A percentile compares a stretch with the other conserved stretches of the same genome.
Conservation (phyloP, 768 basidiomycete species). For the Hortiboletus campestris region DNA sequence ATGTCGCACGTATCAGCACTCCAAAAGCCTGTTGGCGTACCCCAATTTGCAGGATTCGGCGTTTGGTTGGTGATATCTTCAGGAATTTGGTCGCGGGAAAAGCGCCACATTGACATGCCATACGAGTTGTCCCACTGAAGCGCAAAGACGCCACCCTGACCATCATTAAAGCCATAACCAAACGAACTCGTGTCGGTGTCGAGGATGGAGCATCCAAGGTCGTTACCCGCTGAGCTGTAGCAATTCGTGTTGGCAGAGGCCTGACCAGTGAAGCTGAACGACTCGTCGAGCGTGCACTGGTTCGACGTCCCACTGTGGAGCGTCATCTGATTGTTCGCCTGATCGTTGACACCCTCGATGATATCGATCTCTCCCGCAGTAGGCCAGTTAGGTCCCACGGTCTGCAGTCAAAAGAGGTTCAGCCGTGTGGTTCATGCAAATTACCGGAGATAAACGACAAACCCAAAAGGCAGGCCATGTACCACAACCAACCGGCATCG, state of each 20-base stretch:
- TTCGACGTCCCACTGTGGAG: conserved; percentile 55
- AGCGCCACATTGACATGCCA: conserved; percentile 58
- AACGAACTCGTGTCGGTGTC: conserved; percentile 43
- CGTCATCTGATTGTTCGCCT: conserved; percentile 58
- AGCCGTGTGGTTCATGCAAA: neutral
- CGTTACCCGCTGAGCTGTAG: conserved; percentile 37
- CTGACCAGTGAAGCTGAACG: conserved; percentile 18
- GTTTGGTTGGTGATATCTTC: conserved; percentile 41
- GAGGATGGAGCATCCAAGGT: conserved; percentile 49
- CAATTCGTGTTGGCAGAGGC: conserved; percentile 34
- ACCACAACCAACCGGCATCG: conserved; percentile 71
- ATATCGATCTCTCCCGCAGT: conserved; percentile 65
- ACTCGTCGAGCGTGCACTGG: conserved; percentile 17
- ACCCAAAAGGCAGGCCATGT: conserved; percentile 59
- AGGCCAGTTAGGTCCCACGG: conserved; percentile 55
- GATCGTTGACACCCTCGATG: conserved; percentile 66
- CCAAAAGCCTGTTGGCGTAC: conserved; percentile 50
- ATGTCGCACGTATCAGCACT: conserved; percentile 49
- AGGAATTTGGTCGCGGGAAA: conserved; percentile 50
- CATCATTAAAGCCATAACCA: conserved; percentile 31
- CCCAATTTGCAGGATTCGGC: conserved; percentile 51
- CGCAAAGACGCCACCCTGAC: conserved; percentile 56
- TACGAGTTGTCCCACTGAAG: conserved; percentile 45
- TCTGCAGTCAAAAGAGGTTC: conserved; percentile 18
- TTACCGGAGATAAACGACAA: conserved; percentile 8